phyloP scores from a whole-genome alignment of 1,139 yeast genomes.

The Kodamaea suecica region DNA sequence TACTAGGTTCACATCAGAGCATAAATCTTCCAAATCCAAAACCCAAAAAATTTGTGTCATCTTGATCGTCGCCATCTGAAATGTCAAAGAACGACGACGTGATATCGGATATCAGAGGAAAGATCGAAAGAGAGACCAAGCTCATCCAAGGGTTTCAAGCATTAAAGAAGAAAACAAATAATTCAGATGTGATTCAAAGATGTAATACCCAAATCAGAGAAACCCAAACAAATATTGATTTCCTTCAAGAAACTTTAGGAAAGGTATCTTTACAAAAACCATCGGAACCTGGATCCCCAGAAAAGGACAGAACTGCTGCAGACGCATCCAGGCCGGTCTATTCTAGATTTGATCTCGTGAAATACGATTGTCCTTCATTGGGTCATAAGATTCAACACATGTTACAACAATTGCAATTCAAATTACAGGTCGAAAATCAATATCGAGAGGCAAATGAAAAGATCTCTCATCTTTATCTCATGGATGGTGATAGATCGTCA shows the following conservation, averaged over 20 bases:
- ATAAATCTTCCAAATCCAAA: no score
- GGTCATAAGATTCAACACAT: slow-evolving; percentile 95
- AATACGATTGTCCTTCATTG: slow-evolving; percentile 89
- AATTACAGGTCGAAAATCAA: slow-evolving; percentile 89
- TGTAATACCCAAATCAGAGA: slow-evolving; percentile 90
- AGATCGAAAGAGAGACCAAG: slow-evolving; percentile 84
- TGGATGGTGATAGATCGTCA: slow-evolving; percentile 87
- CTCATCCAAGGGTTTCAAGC: slow-evolving; percentile 85
- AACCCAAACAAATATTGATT: slow-evolving; percentile 86
- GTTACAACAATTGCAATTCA: slow-evolving; percentile 92
- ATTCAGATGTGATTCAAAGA: slow-evolving; percentile 79
- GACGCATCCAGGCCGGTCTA: slow-evolving; percentile 35
- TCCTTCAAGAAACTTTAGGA: slow-evolving; percentile 72
- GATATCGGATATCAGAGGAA: slow-evolving; percentile 65
- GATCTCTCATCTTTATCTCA: slow-evolving; percentile 75
- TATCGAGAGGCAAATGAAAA: slow-evolving; percentile 91
- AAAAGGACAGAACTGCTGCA: slow-evolving; percentile 6
- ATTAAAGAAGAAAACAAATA: slow-evolving; percentile 72
- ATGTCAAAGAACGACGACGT: slow-evolving; percentile 21
- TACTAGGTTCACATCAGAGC: no score
- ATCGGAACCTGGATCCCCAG: slow-evolving; percentile 6
- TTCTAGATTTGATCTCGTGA: slow-evolving; percentile 75
- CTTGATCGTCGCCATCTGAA: background rate
- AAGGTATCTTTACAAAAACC: slow-evolving; percentile 52
- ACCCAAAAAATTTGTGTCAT: no score